Conservation (phyloP, 768 basidiomycete species). For the Leccinum subtestaceum region DNA sequence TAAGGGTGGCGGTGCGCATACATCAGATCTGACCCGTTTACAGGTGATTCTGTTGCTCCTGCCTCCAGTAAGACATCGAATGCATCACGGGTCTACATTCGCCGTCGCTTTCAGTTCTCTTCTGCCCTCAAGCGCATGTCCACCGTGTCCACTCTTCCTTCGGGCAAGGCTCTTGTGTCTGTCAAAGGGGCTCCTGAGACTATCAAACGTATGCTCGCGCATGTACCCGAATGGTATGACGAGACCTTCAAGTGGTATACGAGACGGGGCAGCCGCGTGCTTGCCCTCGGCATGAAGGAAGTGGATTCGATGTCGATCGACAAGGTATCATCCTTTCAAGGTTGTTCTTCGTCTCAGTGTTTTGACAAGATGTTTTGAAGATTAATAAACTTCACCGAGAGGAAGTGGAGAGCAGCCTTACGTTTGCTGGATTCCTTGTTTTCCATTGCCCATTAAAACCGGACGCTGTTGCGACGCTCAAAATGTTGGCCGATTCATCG, state of each 20-base stretch:
- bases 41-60: slow-evolving; percentile 69
- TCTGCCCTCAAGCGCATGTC: slow-evolving; percentile 98
- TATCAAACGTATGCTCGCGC: slow-evolving; percentile 79
- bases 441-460: slow-evolving; percentile 97
- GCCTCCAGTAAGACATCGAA: slow-evolving; percentile 48
- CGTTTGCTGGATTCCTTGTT: slow-evolving; percentile 94
- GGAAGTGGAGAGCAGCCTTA: slow-evolving; percentile 71
- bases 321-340: slow-evolving; percentile 49
- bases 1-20: not conserved
- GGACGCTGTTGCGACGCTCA: slow-evolving; percentile 87
- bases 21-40: not conserved
- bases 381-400: slow-evolving; percentile 87
- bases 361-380: slow-evolving; percentile 36
- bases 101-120: slow-evolving; percentile 96
- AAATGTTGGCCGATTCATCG: slow-evolving; percentile 94
- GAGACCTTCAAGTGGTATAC: slow-evolving; percentile 95
- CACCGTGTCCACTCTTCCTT: slow-evolving; percentile 70
- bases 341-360: not conserved
- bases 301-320: slow-evolving; percentile 68
- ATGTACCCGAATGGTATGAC: slow-evolving; percentile 80
- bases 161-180: slow-evolving; percentile 59
- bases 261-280: slow-evolving; percentile 86
- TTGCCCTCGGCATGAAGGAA: slow-evolving; percentile 88
- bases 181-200: slow-evolving; percentile 99
- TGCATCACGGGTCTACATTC: slow-evolving; percentile 64